Conservation (phyloP, 805 yeast genomes). For the Sugiyamaella smithiae region DNA sequence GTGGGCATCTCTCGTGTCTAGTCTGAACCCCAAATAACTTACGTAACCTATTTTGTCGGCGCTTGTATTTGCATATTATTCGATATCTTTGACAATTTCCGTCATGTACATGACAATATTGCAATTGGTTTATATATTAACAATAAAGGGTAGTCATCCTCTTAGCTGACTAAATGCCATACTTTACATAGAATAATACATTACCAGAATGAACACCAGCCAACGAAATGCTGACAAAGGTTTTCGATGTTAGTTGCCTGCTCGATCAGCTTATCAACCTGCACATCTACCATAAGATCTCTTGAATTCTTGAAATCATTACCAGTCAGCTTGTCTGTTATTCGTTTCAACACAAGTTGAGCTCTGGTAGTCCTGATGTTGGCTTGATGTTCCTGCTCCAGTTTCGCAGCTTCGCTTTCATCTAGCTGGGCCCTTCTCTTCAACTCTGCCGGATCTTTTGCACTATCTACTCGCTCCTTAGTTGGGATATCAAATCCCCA, state of each 20-base stretch:
- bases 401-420: conserved; percentile 68
- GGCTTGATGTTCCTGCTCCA: conserved; percentile 64
- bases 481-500: conserved; percentile 98
- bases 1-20: conserved; percentile 41
- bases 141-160: not conserved
- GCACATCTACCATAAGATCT: conserved; percentile 78
- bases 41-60: too few relatives aligned
- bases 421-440: conserved; percentile 71
- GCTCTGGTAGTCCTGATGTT: conserved; percentile 88
- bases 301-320: conserved; percentile 76
- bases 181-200: not conserved
- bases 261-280: conserved; percentile 89
- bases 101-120: not conserved
- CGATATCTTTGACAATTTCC: not conserved
- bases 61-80: too few relatives aligned
- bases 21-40: not conserved
- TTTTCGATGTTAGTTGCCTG: conserved; percentile 97
- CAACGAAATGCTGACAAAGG: conserved; percentile 92
- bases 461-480: conserved; percentile 20
- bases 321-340: conserved; percentile 89
- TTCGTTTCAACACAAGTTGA: conserved; percentile 80
- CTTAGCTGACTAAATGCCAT: not conserved
- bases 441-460: conserved; percentile 63
- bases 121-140: not conserved
- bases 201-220: conserved; percentile 99